Evolutionary conservation across 208 protist species (phyloP).

Genomic region (Histomonas meleagridis): DNA sequence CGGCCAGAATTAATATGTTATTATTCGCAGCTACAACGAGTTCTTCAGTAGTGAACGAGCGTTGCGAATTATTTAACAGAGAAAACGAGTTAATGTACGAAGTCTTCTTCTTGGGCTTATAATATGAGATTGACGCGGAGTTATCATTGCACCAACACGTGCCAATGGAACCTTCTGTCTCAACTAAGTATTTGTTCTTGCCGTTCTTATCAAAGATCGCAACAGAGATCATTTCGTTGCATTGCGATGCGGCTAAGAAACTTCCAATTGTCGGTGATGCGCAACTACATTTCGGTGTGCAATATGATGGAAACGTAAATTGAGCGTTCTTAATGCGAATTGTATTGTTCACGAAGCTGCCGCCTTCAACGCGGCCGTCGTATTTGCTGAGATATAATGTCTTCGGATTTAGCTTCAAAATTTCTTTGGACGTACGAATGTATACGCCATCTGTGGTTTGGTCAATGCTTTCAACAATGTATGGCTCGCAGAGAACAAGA

Average conservation of each 20-base stretch:
- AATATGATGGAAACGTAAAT: neutral
- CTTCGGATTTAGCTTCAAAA: neutral
- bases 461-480: neutral
- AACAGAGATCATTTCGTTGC: neutral
- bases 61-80: neutral
- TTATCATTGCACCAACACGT: neutral
- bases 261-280: neutral
- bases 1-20: neutral
- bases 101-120: neutral
- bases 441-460: neutral
- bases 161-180: neutral
- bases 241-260: neutral
- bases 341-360: neutral
- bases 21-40: neutral
- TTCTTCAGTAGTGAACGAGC: neutral
- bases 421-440: no score
- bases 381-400: neutral
- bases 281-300: neutral
- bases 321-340: neutral
- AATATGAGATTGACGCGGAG: neutral
- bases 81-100: neutral
- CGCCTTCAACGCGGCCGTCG: neutral
- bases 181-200: neutral
- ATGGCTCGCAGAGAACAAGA: neutral
- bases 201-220: neutral